These are phyloP conservation scores for Dictyostelium brefeldianum DNA, from an alignment of 78 protist genomes.

Conservation along the genomic window DNA sequence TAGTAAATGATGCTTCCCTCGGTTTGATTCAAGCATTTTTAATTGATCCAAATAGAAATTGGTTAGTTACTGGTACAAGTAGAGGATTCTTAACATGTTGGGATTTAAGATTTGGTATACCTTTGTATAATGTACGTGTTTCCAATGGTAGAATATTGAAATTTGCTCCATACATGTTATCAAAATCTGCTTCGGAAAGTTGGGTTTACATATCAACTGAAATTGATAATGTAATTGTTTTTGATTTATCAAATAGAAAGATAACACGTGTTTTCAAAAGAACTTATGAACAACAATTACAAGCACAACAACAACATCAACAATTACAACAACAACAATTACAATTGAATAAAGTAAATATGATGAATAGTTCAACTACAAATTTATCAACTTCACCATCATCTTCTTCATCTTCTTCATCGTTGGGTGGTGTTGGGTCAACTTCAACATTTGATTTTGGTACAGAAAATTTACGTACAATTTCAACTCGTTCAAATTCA, in stretches of 20 bases:
- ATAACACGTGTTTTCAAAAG: slow-evolving; percentile 38
- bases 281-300: neutral
- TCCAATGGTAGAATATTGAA: slow-evolving; percentile 74
- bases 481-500: neutral
- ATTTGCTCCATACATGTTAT: slow-evolving; percentile 40
- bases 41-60: slow-evolving; percentile 71
- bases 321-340: neutral
- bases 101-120: slow-evolving; percentile 85
- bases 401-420: neutral
- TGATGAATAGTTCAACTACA: neutral
- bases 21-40: slow-evolving; percentile 69
- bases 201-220: slow-evolving; percentile 70
- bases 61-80: slow-evolving; percentile 78
- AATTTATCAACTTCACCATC: neutral
- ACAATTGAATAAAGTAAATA: neutral
- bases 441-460: slow-evolving; percentile 46
- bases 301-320: neutral
- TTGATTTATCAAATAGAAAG: slow-evolving; percentile 33
- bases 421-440: too few species aligned
- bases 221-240: slow-evolving; percentile 54
- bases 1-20: slow-evolving; percentile 48
- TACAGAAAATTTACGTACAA: slow-evolving; percentile 37
- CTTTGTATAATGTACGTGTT: slow-evolving; percentile 65
- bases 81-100: slow-evolving; percentile 79
- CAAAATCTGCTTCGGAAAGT: slow-evolving; percentile 39